Conservation (phyloP, 2,329 filamentous ascomycete genomes). For the Neurospora sp. region DNA sequence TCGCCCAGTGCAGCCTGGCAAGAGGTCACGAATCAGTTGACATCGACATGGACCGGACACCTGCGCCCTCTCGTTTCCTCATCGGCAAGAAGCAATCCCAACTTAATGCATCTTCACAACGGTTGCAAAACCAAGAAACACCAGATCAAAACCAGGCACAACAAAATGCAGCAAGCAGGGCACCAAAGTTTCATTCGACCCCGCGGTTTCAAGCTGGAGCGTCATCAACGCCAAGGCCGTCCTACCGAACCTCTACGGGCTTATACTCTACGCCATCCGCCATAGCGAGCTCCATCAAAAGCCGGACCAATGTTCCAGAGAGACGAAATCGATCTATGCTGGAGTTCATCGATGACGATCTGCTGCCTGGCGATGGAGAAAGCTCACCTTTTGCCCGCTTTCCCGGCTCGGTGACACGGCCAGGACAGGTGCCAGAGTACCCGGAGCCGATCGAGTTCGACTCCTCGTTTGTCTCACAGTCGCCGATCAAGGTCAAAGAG, state of each 20-base stretch:
- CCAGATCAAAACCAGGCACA: slow-evolving; percentile 8
- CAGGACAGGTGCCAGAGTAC: neutral
- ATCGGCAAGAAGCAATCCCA: slow-evolving; percentile 14
- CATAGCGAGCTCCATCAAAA: neutral
- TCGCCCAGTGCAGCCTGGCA: neutral
- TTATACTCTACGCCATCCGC: slow-evolving; percentile 5
- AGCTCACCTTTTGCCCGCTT: slow-evolving; percentile 14
- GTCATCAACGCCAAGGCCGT: slow-evolving; percentile 9
- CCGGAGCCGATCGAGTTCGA: slow-evolving; percentile 18
- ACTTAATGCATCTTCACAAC: neutral
- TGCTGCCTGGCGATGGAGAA: slow-evolving; percentile 1
- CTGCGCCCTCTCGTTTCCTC: slow-evolving; percentile 19
- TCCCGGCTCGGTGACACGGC: neutral
- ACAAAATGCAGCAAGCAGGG: slow-evolving; percentile 5
- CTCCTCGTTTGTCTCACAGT: slow-evolving; percentile 15
- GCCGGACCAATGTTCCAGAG: neutral
- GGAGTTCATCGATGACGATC: slow-evolving; percentile 15
- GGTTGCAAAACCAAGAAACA: slow-evolving; percentile 1
- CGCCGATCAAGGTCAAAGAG: neutral
- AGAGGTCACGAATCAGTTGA: neutral
- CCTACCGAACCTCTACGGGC: slow-evolving; percentile 3
- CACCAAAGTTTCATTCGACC: slow-evolving; percentile 16
- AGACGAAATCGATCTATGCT: slow-evolving; percentile 12
- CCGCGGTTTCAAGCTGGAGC: slow-evolving; percentile 14
- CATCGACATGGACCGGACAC: slow-evolving; percentile 10